Evolutionary conservation across 306 rosid species (phyloP), one percentile per base, ranked within the genome.

Genomic region (Geum urbanum): DNA sequence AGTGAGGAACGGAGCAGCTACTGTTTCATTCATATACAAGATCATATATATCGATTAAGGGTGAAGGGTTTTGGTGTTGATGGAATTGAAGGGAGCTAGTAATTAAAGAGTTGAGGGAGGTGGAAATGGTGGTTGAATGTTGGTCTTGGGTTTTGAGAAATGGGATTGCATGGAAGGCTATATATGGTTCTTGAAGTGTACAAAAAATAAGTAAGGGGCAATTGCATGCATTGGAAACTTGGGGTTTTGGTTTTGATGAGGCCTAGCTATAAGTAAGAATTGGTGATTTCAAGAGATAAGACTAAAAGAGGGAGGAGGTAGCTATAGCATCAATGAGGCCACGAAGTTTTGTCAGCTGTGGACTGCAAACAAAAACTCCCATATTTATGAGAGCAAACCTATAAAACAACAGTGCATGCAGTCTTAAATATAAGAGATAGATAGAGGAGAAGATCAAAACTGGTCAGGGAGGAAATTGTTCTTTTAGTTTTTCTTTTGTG

Each of bases 221-320:
- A 19, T 40, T 79, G 88, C 80, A 72, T 83, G 83, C 75, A 35
- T 73, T 73, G 84, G 74, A 58, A 69, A 77, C 62, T 58, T 72
- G 81, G 68, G 24, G 22, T 58, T n/a, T n/a, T n/a, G n/a, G n/a
- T n/a, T n/a, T n/a, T n/a, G n/a, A n/a, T n/a, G n/a, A 58, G 43
- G 45, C 74, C 72, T 54, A 27, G 32, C 32, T 27, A 27, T 27
- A 27, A 27, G 32, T 73, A 18, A 71, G 74, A 67, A 68, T 54
- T 67, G 45, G 82, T 76, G 76, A 69, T n/a, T 39, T 53, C 40
- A 10, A 52, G 49, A 12, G 72, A 68, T 50, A 66, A 49, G 56
- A 41, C 20, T 58, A 73, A 1, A 32, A 66, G 10, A 27, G 40
- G n/a, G n/a, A n/a, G 43, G 58, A 67, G 62, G 72, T 60, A 50